Conservation (phyloP, 2,329 filamentous ascomycete genomes). For the Falciphora oryzae region DNA sequence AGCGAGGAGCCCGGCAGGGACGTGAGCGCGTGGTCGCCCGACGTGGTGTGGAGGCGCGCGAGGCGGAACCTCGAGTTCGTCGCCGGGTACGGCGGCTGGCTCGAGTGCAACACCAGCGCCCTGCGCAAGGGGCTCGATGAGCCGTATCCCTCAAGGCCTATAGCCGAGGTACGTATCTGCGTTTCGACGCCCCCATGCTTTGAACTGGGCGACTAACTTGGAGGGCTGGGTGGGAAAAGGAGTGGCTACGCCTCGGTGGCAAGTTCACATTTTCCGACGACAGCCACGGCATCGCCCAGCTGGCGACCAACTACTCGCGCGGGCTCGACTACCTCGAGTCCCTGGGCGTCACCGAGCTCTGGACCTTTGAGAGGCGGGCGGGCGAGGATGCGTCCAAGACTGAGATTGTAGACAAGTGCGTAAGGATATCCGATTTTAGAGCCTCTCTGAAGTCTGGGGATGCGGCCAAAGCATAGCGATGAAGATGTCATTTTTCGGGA, state of each 20-base stretch:
- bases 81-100: constrained; percentile 66
- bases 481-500: not conserved
- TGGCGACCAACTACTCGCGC: constrained; percentile 75
- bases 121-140: constrained; percentile 85
- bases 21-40: constrained; percentile 33
- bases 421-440: constrained; percentile 15
- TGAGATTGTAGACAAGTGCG: constrained; percentile 34
- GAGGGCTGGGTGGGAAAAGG: too few relatives aligned
- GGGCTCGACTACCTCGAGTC: constrained; percentile 65
- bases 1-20: constrained; percentile 62
- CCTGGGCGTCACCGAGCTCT: constrained; percentile 59
- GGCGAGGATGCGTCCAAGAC: constrained; percentile 24
- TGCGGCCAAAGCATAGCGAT: not conserved
- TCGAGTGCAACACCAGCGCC: constrained; percentile 86
- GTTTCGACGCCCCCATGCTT: too few relatives aligned
- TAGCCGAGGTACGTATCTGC: constrained; percentile 60
- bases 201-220: too few relatives aligned
- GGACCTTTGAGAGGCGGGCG: constrained; percentile 41
- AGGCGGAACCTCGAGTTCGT: constrained; percentile 68
- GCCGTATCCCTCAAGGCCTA: constrained; percentile 75
- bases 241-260: constrained; percentile 67
- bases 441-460: constrained; percentile 9
- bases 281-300: constrained; percentile 81
- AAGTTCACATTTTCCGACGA: constrained; percentile 91
- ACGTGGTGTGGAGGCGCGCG: constrained; percentile 66